A percentile compares a stretch with the other conserved stretches of the same genome.
These are phyloP conservation scores for barrel medic (Medicago truncatula) DNA, from an alignment of 306 rosid species.

Conservation along the genomic window DNA sequence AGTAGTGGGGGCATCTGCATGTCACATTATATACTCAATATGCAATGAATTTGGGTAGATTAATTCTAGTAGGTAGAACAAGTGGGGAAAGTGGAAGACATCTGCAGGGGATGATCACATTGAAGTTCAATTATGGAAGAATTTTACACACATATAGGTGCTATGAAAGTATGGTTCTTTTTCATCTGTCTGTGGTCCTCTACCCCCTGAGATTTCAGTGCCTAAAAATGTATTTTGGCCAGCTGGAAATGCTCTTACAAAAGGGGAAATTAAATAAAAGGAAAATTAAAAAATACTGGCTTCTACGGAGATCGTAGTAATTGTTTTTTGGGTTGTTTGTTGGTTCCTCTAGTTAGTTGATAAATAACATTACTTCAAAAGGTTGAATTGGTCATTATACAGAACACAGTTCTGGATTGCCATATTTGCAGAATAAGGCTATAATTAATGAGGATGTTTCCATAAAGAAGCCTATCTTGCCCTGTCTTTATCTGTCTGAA, in stretches of 20 bases:
- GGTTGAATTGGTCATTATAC: conserved; percentile 28
- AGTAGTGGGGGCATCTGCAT: conserved; percentile 46
- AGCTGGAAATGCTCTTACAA: conserved; percentile 54
- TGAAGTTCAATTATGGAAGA: conserved; percentile 59
- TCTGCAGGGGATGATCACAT: conserved; percentile 52
- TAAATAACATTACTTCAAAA: conserved; percentile 37
- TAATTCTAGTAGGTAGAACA: conserved; percentile 44
- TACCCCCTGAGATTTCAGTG: conserved; percentile 55
- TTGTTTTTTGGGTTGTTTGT: conserved; percentile 48
- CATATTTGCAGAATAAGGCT: conserved; percentile 26
- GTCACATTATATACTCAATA: conserved; percentile 43
- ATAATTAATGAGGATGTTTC: conserved; percentile 42
- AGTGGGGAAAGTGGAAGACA: conserved; percentile 51
- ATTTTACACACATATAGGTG: conserved; percentile 47
- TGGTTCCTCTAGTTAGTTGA: conserved; percentile 46
- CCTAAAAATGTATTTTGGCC: conserved; percentile 38
- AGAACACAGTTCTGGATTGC: conserved; percentile 28
- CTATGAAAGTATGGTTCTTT: conserved; percentile 55
- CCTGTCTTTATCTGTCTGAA: conserved; percentile 33
- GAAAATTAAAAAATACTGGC: conserved; percentile 25
- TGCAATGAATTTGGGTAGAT: conserved; percentile 43
- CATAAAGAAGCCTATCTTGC: conserved; percentile 35
- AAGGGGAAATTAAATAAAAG: conserved; percentile 7
- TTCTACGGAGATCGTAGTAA: conserved; percentile 51
- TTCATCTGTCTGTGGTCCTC: conserved; percentile 66